Evolutionary conservation across 305 asterid species (phyloP).

Genomic region (Plantago coronopus): DNA sequence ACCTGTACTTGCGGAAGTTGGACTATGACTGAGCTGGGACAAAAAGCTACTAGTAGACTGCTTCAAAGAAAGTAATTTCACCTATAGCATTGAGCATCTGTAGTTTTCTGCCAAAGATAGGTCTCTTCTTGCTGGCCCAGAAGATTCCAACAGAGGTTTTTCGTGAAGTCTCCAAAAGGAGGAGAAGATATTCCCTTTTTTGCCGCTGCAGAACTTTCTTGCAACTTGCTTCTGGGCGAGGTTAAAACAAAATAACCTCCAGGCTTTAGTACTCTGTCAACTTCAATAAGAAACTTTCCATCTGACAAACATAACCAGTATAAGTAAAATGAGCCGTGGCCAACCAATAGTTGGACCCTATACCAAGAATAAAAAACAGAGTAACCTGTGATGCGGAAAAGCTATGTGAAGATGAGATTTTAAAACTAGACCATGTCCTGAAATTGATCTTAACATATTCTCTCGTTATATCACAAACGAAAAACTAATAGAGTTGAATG

Average conservation of each 20-base stretch:
- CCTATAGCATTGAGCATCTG: constrained; percentile 70
- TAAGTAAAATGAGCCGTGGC: neutral
- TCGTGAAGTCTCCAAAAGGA: constrained; percentile 61
- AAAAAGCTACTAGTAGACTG: neutral
- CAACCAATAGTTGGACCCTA: neutral
- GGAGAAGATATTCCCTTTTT: constrained; percentile 42
- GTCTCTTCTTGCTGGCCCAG: constrained; percentile 80
- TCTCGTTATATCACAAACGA: too few species aligned
- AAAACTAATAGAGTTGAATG: too few species aligned
- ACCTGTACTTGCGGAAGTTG: neutral
- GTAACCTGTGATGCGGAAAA: too few species aligned
- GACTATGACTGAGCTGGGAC: neutral
- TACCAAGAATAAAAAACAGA: too few species aligned
- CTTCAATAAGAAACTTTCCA: constrained; percentile 81
- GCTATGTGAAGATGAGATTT: too few species aligned
- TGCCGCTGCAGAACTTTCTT: constrained; percentile 31
- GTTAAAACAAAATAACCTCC: constrained; percentile 96
- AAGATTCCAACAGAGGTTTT: constrained; percentile 75
- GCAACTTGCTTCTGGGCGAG: constrained; percentile 62
- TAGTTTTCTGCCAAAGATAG: constrained; percentile 79
- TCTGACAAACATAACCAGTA: constrained; percentile 52
- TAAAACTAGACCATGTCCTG: too few species aligned
- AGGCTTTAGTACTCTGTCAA: constrained; percentile 88
- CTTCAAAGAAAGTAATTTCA: constrained; percentile 30
- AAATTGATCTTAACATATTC: too few species aligned